Evolutionary conservation across 768 basidiomycete genomes (phyloP), one percentile per base, ranked within the genome.

Genomic region (Leucocoprinus birnbaumii): DNA sequence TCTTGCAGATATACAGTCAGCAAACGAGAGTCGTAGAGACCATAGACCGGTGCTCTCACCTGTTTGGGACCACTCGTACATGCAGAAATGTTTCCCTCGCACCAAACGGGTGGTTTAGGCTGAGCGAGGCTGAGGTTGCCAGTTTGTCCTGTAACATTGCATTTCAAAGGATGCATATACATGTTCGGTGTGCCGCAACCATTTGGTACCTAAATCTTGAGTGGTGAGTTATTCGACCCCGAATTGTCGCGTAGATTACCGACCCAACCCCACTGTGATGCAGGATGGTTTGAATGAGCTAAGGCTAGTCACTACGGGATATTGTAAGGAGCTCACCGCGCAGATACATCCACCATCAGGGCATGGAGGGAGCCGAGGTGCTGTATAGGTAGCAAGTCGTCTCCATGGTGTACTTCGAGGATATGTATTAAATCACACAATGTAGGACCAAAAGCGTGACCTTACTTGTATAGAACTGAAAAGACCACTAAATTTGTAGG

Each of bases 401-500:
- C 66, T 64, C 77, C 77, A 79, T 0, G 76, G 76, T 0, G 76
- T 73, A 51, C 76, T 79, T n/a, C 6, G 11, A 31, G 5, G 5
- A 31, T 31, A 53, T 0, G 22, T 22, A 45, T 19, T 50, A 47
- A 18, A 41, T 13, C 18, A 31, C n/a, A 31, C 14, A 14, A 47
- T 11, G 18, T 11, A 27, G 2, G 25, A 51, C 14, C 18, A 21
- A 51, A 55, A 49, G 11, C 44, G 38, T 11, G 50, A 21, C 61
- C 70, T 43, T 40, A 77, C 76, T 75, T 62, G 42, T 71, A 68
- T 9, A 72, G 62, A 8, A 71, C 72, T 2, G 72, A 69, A 61
- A 79, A 78, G 5, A 79, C 74, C 19, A 73, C 75, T 2, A 79
- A 65, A 50, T 75, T 77, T 22, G 74, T 73, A 13, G 70, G 64